Conservation (phyloP, 805 yeast genomes). For the Suhomyces sp. region DNA sequence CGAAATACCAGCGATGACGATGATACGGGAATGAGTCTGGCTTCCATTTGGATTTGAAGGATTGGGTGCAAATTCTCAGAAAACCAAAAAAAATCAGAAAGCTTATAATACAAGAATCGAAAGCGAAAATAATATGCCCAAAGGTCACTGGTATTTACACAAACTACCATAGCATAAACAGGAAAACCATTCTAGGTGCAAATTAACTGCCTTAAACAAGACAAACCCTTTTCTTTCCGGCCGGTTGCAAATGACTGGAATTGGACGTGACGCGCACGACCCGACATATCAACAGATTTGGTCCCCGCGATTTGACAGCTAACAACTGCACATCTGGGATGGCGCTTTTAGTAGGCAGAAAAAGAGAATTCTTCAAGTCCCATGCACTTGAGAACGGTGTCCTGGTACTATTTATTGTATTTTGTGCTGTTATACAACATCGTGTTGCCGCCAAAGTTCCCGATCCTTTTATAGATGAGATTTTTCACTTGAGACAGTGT, state of each 20-base stretch:
- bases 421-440: constrained; percentile 13
- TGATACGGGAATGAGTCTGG: constrained; percentile 18
- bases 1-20: constrained; percentile 17
- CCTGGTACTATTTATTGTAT: constrained; percentile 5
- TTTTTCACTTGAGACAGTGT: constrained; percentile 83
- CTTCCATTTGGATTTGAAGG: background rate
- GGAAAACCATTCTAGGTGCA: background rate
- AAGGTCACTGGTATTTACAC: background rate
- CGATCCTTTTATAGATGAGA: constrained; percentile 64
- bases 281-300: background rate
- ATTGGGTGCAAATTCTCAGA: background rate
- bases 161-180: background rate
- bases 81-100: background rate
- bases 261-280: background rate
- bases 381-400: background rate
- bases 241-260: background rate
- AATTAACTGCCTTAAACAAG: background rate
- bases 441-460: constrained; percentile 15
- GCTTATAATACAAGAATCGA: background rate
- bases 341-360: background rate
- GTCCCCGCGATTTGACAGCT: background rate
- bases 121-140: background rate
- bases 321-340: background rate
- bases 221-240: background rate
- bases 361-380: background rate